Evolutionary conservation across 495 filamentous ascomycete species (phyloP), one percentile per base, ranked within the genome.

Genomic region (Tuber magnatum): DNA sequence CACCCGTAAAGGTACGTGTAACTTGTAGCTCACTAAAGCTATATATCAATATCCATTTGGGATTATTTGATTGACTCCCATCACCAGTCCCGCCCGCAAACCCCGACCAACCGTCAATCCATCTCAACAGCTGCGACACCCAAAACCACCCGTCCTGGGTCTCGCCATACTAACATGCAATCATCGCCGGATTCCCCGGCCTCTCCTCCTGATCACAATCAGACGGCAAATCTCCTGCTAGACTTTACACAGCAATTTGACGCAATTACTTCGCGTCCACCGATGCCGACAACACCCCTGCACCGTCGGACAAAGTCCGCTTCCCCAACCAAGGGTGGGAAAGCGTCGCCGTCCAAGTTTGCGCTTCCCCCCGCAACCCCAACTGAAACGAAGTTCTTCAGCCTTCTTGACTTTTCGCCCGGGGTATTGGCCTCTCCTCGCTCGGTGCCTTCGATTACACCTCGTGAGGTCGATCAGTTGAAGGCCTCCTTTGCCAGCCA

Each of bases 401-500:
- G 91, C 77, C 87, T 98, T 14, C 88, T 99, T 51, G 95, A 99
- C 82, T 97, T 97, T 81, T 94, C 97, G 77, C 91, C 97, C 24
- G 93, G 93, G 16, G 92, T 93, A 4, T 88, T 90, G 18, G 93
- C 94, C 5, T 98, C 95, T 1, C 95, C 95, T 28, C 91, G 94
- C 73, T 96, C 92, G 65, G 89, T 98, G 65, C 95, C 95, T 1
- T 92, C 90, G 22, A 90, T 98, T 77, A 97, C 96, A 4, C 92
- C 94, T 1, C 91, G 95, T 41, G 95, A 99, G 84, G 86, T 98
- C 1, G 95, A 99, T 81, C 91, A 89, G 10, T 86, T 99, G 71
- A 97, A 97, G 82, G 97, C 94, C 0, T 86, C 86, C 1, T 96
- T 96, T 81, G 87, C 93, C 68, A 94, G 93, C 6, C 92, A 99